These are phyloP conservation scores for Pleurotus ostreatus DNA, from an alignment of 768 basidiomycete species.

Conservation along the genomic window DNA sequence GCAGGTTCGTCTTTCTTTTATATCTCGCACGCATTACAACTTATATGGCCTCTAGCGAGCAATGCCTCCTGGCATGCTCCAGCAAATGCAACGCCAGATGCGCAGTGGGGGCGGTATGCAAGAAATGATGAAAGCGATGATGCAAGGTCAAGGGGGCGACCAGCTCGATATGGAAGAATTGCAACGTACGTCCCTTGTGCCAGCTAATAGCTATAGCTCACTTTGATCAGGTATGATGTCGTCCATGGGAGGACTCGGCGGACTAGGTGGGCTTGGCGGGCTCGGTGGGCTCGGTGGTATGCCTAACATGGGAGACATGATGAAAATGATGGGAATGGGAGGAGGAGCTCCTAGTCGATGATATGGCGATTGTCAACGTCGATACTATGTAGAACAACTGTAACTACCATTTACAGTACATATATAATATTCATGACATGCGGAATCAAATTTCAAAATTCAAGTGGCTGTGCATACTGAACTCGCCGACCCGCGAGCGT, in stretches of 20 bases:
- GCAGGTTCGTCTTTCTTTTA: conserved; percentile 53
- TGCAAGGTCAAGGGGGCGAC: conserved; percentile 91
- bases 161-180: conserved; percentile 92
- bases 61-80: conserved; percentile 93
- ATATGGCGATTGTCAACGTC: too few species aligned
- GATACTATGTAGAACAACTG: too few species aligned
- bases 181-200: conserved; percentile 58
- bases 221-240: conserved; percentile 73
- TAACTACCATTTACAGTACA: too few species aligned
- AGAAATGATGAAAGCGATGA: conserved; percentile 98
- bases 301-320: conserved; percentile 73
- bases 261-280: conserved; percentile 53
- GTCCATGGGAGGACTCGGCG: conserved; percentile 75
- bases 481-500: background rate
- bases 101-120: conserved; percentile 86
- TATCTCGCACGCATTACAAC: background rate
- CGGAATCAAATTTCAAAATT: background rate
- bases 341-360: conserved; percentile 19
- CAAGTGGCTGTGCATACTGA: background rate
- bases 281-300: conserved; percentile 55
- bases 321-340: conserved; percentile 89
- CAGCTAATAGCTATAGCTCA: conserved; percentile 2
- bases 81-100: conserved; percentile 85
- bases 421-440: background rate
- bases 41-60: conserved; percentile 51